Conservation (phyloP, 768 basidiomycete species). For the Paxillus involutus region DNA sequence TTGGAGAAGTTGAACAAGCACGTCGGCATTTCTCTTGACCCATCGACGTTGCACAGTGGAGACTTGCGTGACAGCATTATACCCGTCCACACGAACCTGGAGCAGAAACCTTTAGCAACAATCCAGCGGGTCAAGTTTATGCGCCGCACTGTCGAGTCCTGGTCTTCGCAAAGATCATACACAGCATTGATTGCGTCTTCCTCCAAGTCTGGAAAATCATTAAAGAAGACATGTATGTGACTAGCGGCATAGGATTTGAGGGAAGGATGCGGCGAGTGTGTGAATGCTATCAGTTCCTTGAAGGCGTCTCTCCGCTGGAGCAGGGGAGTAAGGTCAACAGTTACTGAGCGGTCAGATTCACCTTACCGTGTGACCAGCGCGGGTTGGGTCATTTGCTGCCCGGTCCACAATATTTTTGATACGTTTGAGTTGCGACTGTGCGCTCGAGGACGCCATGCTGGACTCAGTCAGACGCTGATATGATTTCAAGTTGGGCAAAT, state of each 20-base stretch:
- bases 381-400: slow-evolving; percentile 40
- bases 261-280: slow-evolving; percentile 43
- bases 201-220: slow-evolving; percentile 68
- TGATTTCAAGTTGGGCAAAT: background rate
- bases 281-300: slow-evolving; percentile 52
- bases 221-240: slow-evolving; percentile 58
- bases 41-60: slow-evolving; percentile 51
- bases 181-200: slow-evolving; percentile 77
- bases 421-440: slow-evolving; percentile 15
- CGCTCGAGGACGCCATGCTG: slow-evolving; percentile 21
- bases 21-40: slow-evolving; percentile 73
- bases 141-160: slow-evolving; percentile 45
- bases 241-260: slow-evolving; percentile 59
- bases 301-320: slow-evolving; percentile 52
- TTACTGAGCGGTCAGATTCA: background rate
- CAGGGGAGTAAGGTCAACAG: slow-evolving; percentile 10
- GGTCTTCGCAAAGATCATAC: slow-evolving; percentile 77
- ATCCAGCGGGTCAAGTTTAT: slow-evolving; percentile 4
- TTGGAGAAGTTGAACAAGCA: slow-evolving; percentile 72
- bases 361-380: slow-evolving; percentile 40
- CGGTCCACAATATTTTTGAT: slow-evolving; percentile 41
- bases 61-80: slow-evolving; percentile 55
- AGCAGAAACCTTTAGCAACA: slow-evolving; percentile 1
- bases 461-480: background rate
- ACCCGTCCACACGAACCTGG: slow-evolving; percentile 71